Base-by-base conservation (phyloP, 257 asterid genomes). In the Plantago elongata region DNA sequence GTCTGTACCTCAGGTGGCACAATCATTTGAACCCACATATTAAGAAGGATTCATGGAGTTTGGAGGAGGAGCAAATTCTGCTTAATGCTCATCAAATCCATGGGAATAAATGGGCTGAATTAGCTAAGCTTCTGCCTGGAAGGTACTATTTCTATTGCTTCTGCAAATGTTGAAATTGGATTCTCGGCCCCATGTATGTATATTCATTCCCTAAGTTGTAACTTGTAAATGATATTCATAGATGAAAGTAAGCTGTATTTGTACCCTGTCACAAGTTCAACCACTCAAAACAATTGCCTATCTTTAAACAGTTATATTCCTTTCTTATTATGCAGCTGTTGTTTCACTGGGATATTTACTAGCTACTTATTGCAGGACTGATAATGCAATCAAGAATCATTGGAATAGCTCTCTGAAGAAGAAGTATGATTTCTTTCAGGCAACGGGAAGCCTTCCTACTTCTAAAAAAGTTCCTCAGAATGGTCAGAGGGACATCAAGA, bases 51-150 rank as follows among this genome's bases (percentile, higher is more conserved):
- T 93, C 97, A 30, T 93, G 99, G 99, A 81, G 85, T 52, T 71
- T 85, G 84, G 99, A 93, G 68, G 99, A 93, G 82, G 99, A 93
- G 74, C 85, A 78, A 55, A 83, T 85, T 40, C 81, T 93, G 65
- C 86, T 93, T 70, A 76, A 81, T 74, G 97, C 96, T 68, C 99
- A 93, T 70, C 79, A 87, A 40, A 51, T 77, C 44, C 77, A 89
- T 76, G 97, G 99, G 72, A 93, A 93, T 69, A 93, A 93, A 78
- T 93, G 99, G 99, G 97, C 99, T 73, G 99, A 93, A 79, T 78
- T 93, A 63, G 99, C 99, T 50, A 93, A 82, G 84, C 91, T 86
- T 70, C 77, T 93, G 51, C 97, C 99, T 27, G 99, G 99, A 74
- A 85, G 99, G 99, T 89, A 89, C 50, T 27, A 42, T 72, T 22